Evolutionary conservation across 2,329 filamentous ascomycete genomes (phyloP), one percentile per base, ranked within the genome.

Genomic region (Phialophora macrospora): DNA sequence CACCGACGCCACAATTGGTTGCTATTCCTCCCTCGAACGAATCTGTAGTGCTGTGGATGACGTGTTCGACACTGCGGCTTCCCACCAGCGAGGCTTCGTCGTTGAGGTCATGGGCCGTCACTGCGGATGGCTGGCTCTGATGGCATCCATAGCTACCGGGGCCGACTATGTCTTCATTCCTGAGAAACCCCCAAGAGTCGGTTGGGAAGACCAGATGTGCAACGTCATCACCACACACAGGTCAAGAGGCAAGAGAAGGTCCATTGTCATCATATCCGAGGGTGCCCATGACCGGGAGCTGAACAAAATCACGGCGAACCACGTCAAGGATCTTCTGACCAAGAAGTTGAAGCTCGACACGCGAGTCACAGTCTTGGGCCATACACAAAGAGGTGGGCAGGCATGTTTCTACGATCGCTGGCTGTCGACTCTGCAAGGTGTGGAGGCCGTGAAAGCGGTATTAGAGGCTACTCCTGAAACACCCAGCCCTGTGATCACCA

Each of bases 81-180:
- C 93, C 30, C 95, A 99, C 79, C 96, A 96, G 70, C 86, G 95
- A 73, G 95, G 95, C 46, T 99, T 99, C 78, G 93, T 99, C 64
- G 91, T 99, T 68, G 95, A 97, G 78, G 95, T 99, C 74, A 99
- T 99, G 95, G 95, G 95, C 57, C 87, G 95, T 66, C 94, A 99
- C 80, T 99, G 95, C 77, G 95, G 95, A 68, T 99, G 95, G 95
- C 84, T 99, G 68, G 95, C 95, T 48, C 85, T 99, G 68, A 97
- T 98, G 90, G 90, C 94, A 14, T 94, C 93, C 74, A 93, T 99
- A 66, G 93, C 92, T 65, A 97, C 92, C 0, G 95, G 94, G 57
- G 93, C 95, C 17, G 95, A 99, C 78, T 99, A 96, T 79, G 87
- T 98, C 73, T 98, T 99, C 78, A 94, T 97, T 70, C 95, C 95